phyloP scores from a whole-genome alignment of 2,329 filamentous ascomycete species.

The Ceratocystis harringtonii region DNA sequence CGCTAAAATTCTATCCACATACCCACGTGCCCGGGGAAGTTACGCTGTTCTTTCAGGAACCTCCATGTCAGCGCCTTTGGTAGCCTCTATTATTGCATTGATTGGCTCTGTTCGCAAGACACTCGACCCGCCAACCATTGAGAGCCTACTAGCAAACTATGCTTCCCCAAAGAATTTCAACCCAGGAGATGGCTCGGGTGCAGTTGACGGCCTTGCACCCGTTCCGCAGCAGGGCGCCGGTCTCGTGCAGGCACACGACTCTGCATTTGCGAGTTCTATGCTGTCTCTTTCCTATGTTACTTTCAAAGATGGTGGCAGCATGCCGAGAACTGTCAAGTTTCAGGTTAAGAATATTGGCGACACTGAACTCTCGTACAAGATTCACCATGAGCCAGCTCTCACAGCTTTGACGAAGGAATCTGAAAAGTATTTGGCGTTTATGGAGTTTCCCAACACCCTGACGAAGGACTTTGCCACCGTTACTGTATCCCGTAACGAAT shows the following conservation, averaged over 20 bases:
- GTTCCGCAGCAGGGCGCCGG: constrained; percentile 47
- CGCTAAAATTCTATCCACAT: constrained; percentile 44
- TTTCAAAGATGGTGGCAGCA: constrained; percentile 50
- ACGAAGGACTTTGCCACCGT: constrained; percentile 30
- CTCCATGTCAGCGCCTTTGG: constrained; percentile 45
- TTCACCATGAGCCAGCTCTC: constrained; percentile 35
- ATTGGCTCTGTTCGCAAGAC: constrained; percentile 37
- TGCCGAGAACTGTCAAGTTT: constrained; percentile 35
- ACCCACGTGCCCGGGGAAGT: constrained; percentile 22
- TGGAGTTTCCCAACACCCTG: constrained; percentile 32
- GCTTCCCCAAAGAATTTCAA: constrained; percentile 37
- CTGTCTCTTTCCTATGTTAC: constrained; percentile 42
- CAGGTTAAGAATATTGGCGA: constrained; percentile 39
- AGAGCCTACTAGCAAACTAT: constrained; percentile 35
- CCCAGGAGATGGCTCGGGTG: constrained; percentile 25
- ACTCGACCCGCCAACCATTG: constrained; percentile 34
- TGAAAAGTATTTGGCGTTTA: rapidly evolving
- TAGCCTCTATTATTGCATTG: constrained; percentile 40
- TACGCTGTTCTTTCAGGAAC: constrained; percentile 42
- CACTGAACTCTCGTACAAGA: constrained; percentile 34
- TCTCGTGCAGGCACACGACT: constrained; percentile 42
- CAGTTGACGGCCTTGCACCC: constrained; percentile 33
- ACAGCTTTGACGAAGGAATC: constrained; percentile 39
- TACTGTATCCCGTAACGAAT: constrained; percentile 28
- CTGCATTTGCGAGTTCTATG: constrained; percentile 38